phyloP scores from a whole-genome alignment of 1,139 yeast species.

The Kurtzmaniella quercitrusa region DNA sequence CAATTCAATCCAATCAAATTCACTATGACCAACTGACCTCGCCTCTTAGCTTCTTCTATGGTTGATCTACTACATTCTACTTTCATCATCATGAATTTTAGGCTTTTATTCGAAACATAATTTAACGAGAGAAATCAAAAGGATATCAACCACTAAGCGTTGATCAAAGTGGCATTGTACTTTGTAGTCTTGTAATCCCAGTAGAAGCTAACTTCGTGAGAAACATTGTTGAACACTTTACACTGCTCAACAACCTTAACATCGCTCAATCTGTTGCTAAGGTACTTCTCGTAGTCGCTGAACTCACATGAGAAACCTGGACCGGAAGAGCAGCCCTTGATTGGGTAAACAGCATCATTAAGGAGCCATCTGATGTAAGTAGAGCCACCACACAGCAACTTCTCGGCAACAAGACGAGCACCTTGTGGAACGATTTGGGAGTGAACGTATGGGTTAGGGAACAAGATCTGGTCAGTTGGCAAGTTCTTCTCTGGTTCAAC shows the following conservation, averaged over 20 bases:
- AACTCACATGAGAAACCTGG: constrained; percentile 32
- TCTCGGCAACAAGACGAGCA: constrained; percentile 25
- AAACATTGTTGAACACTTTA: constrained; percentile 11
- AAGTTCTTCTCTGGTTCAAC: constrained; percentile 17
- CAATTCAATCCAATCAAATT: no score
- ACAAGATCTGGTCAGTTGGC: constrained; percentile 20
- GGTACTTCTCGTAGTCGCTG: constrained; percentile 17
- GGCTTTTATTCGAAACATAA: neutral
- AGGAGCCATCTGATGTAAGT: constrained; percentile 23
- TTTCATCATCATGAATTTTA: no score
- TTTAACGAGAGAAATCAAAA: neutral
- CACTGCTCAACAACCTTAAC: constrained; percentile 17
- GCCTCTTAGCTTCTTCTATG: no score
- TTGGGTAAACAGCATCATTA: constrained; percentile 27
- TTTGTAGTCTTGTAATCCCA: constrained; percentile 25
- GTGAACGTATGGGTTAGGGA: constrained; percentile 24
- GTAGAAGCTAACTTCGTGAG: constrained; percentile 18
- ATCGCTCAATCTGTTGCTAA: constrained; percentile 16
- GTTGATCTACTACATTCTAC: no score
- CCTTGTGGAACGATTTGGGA: constrained; percentile 25
- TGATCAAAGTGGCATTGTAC: constrained; percentile 20
- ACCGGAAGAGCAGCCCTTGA: constrained; percentile 22
- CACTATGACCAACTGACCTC: no score
- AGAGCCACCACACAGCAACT: constrained; percentile 18
- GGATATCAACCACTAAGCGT: constrained; percentile 1